Evolutionary conservation across 2,329 filamentous ascomycete species (phyloP), one percentile per base, ranked within the genome.

Genomic region (Aureobasidium sp.): DNA sequence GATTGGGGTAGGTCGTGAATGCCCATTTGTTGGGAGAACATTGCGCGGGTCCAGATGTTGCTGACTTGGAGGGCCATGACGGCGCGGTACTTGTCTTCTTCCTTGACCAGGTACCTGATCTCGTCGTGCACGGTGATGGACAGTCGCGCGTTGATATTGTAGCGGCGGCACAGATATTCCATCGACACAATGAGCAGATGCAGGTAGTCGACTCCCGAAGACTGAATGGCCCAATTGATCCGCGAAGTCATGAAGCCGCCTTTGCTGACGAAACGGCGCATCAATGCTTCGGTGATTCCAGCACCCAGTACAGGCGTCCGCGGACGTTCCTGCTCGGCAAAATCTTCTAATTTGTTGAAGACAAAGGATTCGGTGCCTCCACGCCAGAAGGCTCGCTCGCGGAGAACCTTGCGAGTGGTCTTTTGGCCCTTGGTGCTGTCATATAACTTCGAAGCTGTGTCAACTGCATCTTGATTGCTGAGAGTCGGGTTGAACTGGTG

Each of bases 181-280:
- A 99, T 99, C 15, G 86, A 82, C 2, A 97, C 85, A 65, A 99
- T 91, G 20, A 99, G 82, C 5, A 99, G 85, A 71, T 99, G 94
- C 1, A 99, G 83, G 73, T 99, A 99, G 74, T 99, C 95, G 4
- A 97, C 93, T 5, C 95, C 94, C 0, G 90, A 96, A 0, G 92
- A 97, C 71, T 99, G 94, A 68, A 99, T 97, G 3, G 94, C 94
- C 94, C 94, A 99, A 72, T 99, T 99, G 76, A 99, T 97, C 37
- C 95, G 87, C 20, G 89, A 95, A 1, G 94, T 97, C 78, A 99
- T 87, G 76, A 96, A 99, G 25, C 88, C 90, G 39, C 92, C 91
- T 71, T 90, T 94, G 74, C 84, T 90, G 69, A 99, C 87, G 71
- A 88, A 96, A 17, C 90, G 87, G 59, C 87, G 82, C 87, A 96